A percentile compares a stretch with the other conserved stretches of the same genome.
Evolutionary conservation across 1,284 basidiomycete genomes (phyloP).

Genomic region (Irpex lacteus): DNA sequence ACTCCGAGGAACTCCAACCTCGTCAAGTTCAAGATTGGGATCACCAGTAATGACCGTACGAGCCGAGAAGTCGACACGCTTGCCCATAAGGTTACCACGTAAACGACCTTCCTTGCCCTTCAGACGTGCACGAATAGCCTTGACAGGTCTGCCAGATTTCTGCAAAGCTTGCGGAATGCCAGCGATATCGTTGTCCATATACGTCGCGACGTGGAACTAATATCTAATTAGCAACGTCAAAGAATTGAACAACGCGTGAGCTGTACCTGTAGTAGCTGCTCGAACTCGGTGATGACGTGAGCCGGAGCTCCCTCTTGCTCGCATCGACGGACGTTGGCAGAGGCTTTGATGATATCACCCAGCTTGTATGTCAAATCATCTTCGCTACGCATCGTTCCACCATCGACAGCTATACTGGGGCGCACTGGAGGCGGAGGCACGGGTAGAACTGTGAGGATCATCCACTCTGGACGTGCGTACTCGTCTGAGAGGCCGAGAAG

Average conservation of each 20-base stretch:
- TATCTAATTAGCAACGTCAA: background rate
- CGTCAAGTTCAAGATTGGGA: conserved; percentile 94
- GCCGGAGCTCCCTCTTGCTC: conserved; percentile 97
- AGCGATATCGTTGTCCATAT: conserved; percentile 99
- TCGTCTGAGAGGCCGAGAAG: conserved; percentile 93
- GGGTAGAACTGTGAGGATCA: conserved; percentile 97
- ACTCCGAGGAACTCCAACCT: conserved; percentile 96
- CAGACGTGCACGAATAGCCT: conserved; percentile 96
- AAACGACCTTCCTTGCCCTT: conserved; percentile 99
- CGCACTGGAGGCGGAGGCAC: conserved; percentile 98
- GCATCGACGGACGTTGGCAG: conserved; percentile 87
- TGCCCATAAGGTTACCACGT: conserved; percentile 98
- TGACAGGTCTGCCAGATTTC: conserved; percentile 97
- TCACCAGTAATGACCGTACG: conserved; percentile 99
- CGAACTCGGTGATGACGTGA: conserved; percentile 95
- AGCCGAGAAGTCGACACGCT: conserved; percentile 99
- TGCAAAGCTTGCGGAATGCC: conserved; percentile 97
- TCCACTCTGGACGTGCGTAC: conserved; percentile 98
- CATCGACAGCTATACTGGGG: conserved; percentile 95
- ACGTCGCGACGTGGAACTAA: conserved; percentile 97
- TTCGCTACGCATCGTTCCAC: conserved; percentile 94
- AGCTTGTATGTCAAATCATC: conserved; percentile 99
- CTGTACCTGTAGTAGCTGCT: conserved; percentile 87
- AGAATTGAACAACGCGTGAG: background rate
- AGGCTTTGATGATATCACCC: conserved; percentile 96